Evolutionary conservation across 441 rosid genomes (phyloP), one percentile per base, ranked within the genome.

Genomic region (Adansonia rubrostipa): DNA sequence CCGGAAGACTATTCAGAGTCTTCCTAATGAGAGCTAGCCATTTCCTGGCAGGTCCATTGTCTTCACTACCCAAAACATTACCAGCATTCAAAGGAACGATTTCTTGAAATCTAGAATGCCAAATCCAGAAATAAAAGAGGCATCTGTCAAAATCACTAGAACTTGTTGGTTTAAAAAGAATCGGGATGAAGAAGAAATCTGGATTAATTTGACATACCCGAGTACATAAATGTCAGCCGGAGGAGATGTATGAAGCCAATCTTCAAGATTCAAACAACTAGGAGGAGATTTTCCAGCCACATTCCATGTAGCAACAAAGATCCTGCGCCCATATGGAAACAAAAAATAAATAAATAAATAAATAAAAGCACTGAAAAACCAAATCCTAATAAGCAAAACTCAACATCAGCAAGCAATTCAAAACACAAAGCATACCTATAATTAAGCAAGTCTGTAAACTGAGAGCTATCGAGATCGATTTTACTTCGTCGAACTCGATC

Each of bases 271-370:
- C 82, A 92, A 76, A 79, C 74, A 24, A 79, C 85, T 86, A 28
- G 96, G 92, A 10, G 96, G 96, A 56, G 94, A 85, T 82, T 89
- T 90, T 20, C 94, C 94, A 76, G 92, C 96, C 70, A 92, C 96
- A 75, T 92, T 92, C 96, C 96, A 92, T 66, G 96, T 90, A 19
- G 96, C 94, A 67, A 86, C 89, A 82, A 90, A 90, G 14, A 92
- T 76, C 77, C 92, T 87, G 78, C 1, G 15, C 53, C 40, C 40
- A 36, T 36, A 36, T 36, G 40, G 40, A 2, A 36, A 11, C 53
- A 11, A 48, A 11, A 11, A 13, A 48, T 9, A 28, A 65, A 71
- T 14, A 72, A 50, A 24, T 15, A 61, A 74, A 64, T 42, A 24
- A 67, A 58, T 24, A 75, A 76, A 78, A 6, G 56, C 57, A 53